Evolutionary conservation across 2,329 filamentous ascomycete genomes (phyloP), one percentile per base, ranked within the genome.

Genomic region (Gyromitra esculenta): DNA sequence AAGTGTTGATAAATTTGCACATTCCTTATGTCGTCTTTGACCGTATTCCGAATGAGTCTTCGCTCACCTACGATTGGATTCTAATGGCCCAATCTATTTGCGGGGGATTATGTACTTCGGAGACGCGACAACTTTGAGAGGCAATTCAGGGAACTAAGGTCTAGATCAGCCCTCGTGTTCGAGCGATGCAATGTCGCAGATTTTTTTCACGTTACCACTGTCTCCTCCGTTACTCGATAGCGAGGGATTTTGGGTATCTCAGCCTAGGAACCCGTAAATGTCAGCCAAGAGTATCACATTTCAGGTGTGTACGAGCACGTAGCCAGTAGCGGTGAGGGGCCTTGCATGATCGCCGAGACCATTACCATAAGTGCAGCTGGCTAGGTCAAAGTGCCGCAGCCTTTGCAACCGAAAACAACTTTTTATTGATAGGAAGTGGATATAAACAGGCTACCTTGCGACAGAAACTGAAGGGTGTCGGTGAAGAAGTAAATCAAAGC

Each of bases 231-330:
- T n/a, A 50, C 60, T 48, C 18, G 31, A 56, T 13, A 15, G 48
- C 35, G 63, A 50, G 62, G 25, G 45, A 37, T 65, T 65, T 65
- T 52, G n/a, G 35, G 8, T 48, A 50, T 25, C 66, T 25, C 41
- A 50, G n/a, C 62, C 39, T 73, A 50, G 52, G 31, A 73, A 63
- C 11, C 52, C 50, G 69, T 21, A 72, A 57, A 39, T 57, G 13
- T 35, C 60, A 65, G 69, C 60, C 48, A 64, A 64, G 45, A 60
- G 39, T 43, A 71, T 64, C 59, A 63, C 41, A 63, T 48, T 59
- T 11, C 60, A 25, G 41, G 11, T 13, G 15, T 39, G 50, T 57
- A 43, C 21, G 52, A 31, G 31, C 25, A 71, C 39, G 60, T 57
- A 50, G 39, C 15, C 50, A 59, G 31, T 72, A 50, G 41, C n/a